phyloP scores from a whole-genome alignment of 2,329 filamentous ascomycete species.

The Aureobasidium sp. region DNA sequence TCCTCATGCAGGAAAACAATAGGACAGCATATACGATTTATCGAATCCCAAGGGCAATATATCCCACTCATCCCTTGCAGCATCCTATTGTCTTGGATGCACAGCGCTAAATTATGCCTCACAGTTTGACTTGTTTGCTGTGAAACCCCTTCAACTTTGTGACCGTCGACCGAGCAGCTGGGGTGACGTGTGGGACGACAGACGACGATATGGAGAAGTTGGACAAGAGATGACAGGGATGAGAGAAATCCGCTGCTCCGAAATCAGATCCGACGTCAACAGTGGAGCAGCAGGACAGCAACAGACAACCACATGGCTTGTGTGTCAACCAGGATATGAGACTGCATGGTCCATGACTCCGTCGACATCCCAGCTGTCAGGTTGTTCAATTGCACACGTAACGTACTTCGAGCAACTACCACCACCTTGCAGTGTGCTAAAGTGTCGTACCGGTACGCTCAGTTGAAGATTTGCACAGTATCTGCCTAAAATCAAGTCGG shows the following conservation, averaged over 20 bases:
- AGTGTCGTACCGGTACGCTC: neutral
- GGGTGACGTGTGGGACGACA: neutral
- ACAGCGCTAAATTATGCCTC: neutral
- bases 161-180: neutral
- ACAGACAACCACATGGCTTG: neutral
- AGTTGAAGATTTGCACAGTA: neutral
- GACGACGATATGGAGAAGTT: neutral
- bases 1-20: conserved; percentile 7
- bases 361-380: neutral
- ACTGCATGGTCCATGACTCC: neutral
- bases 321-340: conserved; percentile 2
- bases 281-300: neutral
- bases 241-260: neutral
- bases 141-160: neutral
- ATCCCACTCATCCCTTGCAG: neutral
- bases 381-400: neutral
- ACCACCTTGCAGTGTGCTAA: neutral
- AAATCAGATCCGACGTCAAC: neutral
- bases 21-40: neutral
- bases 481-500: neutral
- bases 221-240: neutral
- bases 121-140: neutral
- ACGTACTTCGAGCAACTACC: neutral
- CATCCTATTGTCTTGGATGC: conserved; percentile 3
- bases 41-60: neutral